Evolutionary conservation across 169 alveolate genomes (phyloP).

Genomic region (Amoebophrya sp.): DNA sequence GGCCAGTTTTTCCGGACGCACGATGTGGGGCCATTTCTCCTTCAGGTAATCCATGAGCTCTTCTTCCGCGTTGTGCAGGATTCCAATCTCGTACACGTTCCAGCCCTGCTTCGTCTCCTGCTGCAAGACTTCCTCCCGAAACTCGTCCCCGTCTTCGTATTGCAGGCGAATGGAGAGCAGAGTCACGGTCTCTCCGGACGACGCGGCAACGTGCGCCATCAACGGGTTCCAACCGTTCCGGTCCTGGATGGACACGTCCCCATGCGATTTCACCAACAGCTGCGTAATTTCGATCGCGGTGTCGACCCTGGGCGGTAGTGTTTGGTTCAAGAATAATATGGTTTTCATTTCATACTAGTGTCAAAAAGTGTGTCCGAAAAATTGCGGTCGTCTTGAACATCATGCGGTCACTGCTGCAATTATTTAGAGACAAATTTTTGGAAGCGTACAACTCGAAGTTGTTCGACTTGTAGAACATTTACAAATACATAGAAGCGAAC

Average conservation of each 20-base stretch:
- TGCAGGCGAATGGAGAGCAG: neutral
- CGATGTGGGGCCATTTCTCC: neutral
- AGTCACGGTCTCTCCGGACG: neutral
- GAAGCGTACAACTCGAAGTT: no score
- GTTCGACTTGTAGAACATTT: no score
- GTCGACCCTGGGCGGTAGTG: no score
- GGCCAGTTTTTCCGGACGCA: neutral
- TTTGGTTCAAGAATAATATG: no score
- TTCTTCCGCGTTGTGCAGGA: constrained; percentile 11
- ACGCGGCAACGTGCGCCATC: neutral
- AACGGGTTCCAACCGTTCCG: neutral
- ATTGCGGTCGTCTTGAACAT: no score
- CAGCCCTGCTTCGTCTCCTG: neutral
- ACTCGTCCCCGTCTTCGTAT: neutral
- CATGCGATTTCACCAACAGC: no score
- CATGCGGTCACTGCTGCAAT: no score
- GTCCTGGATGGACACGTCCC: neutral
- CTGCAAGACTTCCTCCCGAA: neutral
- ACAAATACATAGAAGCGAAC: no score
- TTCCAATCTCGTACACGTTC: neutral
- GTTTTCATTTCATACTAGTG: no score
- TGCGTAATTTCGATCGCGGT: no score
- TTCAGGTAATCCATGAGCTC: neutral
- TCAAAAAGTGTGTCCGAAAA: no score
- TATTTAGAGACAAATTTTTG: no score